These are phyloP conservation scores for Coffea canephora DNA, from an alignment of 257 asterid genomes.

Conservation along the genomic window DNA sequence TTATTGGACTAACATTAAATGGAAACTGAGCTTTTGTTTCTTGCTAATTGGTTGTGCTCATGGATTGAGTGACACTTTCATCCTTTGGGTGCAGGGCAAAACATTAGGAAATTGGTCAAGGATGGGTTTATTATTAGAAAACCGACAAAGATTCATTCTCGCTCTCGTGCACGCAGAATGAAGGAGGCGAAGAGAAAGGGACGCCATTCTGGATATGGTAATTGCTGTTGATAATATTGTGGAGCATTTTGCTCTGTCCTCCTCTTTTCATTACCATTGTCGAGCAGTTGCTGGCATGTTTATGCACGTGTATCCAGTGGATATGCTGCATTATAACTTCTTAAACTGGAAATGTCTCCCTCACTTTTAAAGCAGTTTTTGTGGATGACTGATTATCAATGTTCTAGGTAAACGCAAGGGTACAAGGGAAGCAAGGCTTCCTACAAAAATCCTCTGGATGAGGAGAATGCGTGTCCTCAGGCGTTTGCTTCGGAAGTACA, in stretches of 20 bases:
- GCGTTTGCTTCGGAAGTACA: conserved; percentile 28
- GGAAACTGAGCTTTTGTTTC: neutral
- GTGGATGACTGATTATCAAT: neutral
- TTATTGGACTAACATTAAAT: neutral
- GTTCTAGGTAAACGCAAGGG: conserved; percentile 29
- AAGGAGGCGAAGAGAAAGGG: conserved; percentile 18
- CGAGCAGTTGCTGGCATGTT: neutral
- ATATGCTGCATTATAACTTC: neutral
- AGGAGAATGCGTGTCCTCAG: conserved; percentile 31
- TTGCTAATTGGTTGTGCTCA: neutral
- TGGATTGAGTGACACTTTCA: neutral
- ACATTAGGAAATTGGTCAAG: conserved; percentile 10
- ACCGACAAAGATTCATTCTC: conserved; percentile 16
- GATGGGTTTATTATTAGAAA: conserved; percentile 14
- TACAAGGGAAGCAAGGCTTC: conserved; percentile 29
- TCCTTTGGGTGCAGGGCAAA: conserved; percentile 5
- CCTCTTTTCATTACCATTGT: neutral
- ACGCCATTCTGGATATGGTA: conserved; percentile 15
- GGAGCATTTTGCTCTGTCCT: too few species aligned
- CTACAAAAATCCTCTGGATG: conserved; percentile 29
- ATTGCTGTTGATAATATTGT: neutral
- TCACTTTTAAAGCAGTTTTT: neutral
- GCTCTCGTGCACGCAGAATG: conserved; percentile 19
- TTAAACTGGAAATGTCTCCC: neutral
- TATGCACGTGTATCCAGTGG: neutral